Base-by-base conservation (phyloP, 2,329 filamentous ascomycete genomes). In the Ophiostoma piceae region DNA sequence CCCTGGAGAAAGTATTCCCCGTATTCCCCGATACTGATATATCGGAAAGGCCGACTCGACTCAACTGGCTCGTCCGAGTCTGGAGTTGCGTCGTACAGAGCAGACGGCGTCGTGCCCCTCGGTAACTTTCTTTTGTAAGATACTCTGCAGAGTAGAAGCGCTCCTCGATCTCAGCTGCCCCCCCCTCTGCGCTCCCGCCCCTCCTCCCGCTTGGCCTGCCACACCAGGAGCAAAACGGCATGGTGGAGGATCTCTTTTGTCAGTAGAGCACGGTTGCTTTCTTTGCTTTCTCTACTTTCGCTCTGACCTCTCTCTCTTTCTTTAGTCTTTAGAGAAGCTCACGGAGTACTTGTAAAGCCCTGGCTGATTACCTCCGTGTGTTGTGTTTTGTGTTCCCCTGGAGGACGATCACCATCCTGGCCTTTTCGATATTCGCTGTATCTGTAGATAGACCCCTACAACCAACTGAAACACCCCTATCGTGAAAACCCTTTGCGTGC, bases 131-230 rank as follows among this genome's bases (percentile, higher is more conserved):
- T n/a, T n/a, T n/a, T n/a, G n/a, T n/a, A n/a, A n/a, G n/a, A n/a
- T n/a, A n/a, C n/a, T n/a, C n/a, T n/a, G n/a, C n/a, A n/a, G n/a
- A n/a, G n/a, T n/a, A n/a, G n/a, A n/a, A n/a, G n/a, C n/a, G n/a
- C 26, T 29, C 26, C 26, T 29, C 26, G 26, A 29, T 29, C 60
- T 41, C 62, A 37, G 32, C 62, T 65, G 32, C 19, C 9, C 35
- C 9, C 35, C 35, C 35, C 35, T 22, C n/a, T 41, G 39, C 51
- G 22, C 51, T 57, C 62, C 62, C 62, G 32, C 62, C 35, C 62
- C 32, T 65, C 62, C 62, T 65, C 62, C n/a, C 62, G 62, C 62
- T 26, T 26, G 51, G 51, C 51, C 51, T 57, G 51, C 51, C 51
- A 57, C 51, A 57, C 51, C 51, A 57, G 14, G 22, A 57, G 22